Conservation (phyloP, 352 stramenopile species). For the Globisporangium heterothallicum region DNA sequence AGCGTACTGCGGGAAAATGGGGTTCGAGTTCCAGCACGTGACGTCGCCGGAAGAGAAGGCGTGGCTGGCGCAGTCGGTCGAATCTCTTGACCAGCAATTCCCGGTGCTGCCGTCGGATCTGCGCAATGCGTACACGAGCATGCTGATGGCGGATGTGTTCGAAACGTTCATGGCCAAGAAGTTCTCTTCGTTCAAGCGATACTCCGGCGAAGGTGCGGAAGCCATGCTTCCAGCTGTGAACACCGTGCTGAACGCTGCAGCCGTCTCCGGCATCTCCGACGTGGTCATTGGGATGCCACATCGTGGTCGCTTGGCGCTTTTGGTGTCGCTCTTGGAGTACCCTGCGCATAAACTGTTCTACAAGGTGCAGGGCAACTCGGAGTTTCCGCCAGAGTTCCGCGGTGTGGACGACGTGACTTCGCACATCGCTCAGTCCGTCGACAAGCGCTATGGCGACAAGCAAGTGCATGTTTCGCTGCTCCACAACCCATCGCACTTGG, state of each 20-base stretch:
- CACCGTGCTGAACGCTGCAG: slow-evolving; percentile 56
- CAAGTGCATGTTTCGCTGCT: slow-evolving; percentile 77
- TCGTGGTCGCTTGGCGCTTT: slow-evolving; percentile 68
- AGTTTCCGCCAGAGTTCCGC: slow-evolving; percentile 53
- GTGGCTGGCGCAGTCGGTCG: slow-evolving; percentile 55
- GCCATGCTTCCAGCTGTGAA: slow-evolving; percentile 74
- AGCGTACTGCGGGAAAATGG: slow-evolving; percentile 75
- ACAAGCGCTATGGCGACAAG: slow-evolving; percentile 56
- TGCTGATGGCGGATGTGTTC: slow-evolving; percentile 79
- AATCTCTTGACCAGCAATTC: slow-evolving; percentile 35
- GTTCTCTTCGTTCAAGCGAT: slow-evolving; percentile 84
- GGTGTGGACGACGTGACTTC: slow-evolving; percentile 83
- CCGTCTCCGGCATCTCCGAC: slow-evolving; percentile 42
- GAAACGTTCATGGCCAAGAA: slow-evolving; percentile 85
- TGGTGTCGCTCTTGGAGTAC: slow-evolving; percentile 76
- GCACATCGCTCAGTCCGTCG: slow-evolving; percentile 74
- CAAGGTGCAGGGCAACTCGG: slow-evolving; percentile 71
- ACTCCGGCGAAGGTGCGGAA: slow-evolving; percentile 81
- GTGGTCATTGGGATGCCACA: slow-evolving; percentile 87
- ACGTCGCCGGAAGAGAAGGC: slow-evolving; percentile 51
- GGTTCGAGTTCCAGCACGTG: slow-evolving; percentile 79
- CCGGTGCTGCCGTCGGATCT: slow-evolving; percentile 61
- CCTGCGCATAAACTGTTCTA: slow-evolving; percentile 78
- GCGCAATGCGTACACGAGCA: slow-evolving; percentile 73
- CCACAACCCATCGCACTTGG: slow-evolving; percentile 84